Percentiles rank a stretch among this genome's conserved stretches.
phyloP scores from a whole-genome alignment of 2,329 filamentous ascomycete genomes.

The Fusarium burgessii region DNA sequence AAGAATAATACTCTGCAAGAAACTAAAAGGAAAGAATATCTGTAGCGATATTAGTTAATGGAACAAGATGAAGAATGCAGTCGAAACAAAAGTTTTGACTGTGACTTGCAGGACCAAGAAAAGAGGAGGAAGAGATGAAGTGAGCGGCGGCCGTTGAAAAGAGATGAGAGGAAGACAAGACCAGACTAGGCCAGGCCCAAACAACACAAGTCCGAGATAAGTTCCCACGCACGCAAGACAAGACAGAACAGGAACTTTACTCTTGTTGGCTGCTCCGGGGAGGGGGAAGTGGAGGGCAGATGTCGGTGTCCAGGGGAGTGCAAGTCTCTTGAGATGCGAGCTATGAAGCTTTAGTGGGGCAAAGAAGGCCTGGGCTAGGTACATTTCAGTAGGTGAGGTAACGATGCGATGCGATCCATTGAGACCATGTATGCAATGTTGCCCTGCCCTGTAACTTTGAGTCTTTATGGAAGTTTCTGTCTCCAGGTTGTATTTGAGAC shows the following conservation, averaged over 20 bases:
- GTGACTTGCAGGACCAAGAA: slow-evolving; percentile 14
- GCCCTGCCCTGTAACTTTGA: not conserved
- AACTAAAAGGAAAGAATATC: slow-evolving; percentile 5
- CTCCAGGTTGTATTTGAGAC: not conserved
- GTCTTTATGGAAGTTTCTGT: slow-evolving; percentile 3
- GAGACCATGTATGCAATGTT: slow-evolving; percentile 4
- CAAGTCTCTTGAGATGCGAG: slow-evolving; percentile 4
- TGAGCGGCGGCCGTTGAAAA: slow-evolving; percentile 27
- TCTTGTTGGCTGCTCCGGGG: slow-evolving; percentile 18
- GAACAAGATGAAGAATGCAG: slow-evolving; percentile 4
- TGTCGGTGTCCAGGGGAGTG: slow-evolving; percentile 19
- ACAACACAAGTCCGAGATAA: slow-evolving; percentile 23
- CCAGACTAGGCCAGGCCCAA: slow-evolving; percentile 8
- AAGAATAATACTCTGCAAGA: slow-evolving; percentile 20
- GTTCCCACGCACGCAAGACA: not conserved
- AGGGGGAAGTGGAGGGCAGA: slow-evolving; percentile 26
- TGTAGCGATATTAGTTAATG: not conserved
- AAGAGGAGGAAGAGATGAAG: slow-evolving; percentile 37
- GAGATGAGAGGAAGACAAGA: slow-evolving; percentile 6
- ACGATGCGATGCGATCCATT: slow-evolving; percentile 7
- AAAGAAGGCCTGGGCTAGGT: slow-evolving; percentile 1
- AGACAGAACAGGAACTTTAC: slow-evolving; percentile 5
- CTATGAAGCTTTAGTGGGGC: slow-evolving; percentile 34
- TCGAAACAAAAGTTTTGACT: slow-evolving; percentile 6
- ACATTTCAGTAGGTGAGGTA: slow-evolving; percentile 9